phyloP scores from a whole-genome alignment of 2,329 filamentous ascomycete genomes.

The Fusarium vanettenii region DNA sequence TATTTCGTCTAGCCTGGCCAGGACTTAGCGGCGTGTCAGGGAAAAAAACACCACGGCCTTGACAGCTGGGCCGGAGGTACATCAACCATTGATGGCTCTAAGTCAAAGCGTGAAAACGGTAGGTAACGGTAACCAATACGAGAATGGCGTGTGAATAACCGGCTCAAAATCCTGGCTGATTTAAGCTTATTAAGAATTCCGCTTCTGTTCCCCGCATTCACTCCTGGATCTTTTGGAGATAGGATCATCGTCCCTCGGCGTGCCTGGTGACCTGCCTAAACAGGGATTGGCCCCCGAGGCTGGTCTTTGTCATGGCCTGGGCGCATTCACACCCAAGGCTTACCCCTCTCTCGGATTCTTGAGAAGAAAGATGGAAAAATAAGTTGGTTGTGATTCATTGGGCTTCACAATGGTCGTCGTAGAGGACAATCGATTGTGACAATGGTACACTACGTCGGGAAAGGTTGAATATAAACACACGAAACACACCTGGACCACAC shows the following conservation, averaged over 20 bases:
- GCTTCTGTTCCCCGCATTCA: background rate
- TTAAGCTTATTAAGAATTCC: background rate
- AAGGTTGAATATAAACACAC: background rate
- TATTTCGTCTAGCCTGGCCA: background rate
- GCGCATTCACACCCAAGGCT: background rate
- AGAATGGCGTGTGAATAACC: background rate
- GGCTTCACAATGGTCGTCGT: background rate
- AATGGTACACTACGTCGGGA: background rate
- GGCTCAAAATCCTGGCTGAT: background rate
- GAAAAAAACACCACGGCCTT: background rate
- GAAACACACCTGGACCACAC: background rate
- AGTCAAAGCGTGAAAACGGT: background rate
- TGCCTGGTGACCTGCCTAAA: slow-evolving; percentile 2
- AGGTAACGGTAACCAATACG: background rate
- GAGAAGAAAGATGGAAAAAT: background rate
- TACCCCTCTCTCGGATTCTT: slow-evolving; percentile 2
- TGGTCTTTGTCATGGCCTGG: background rate
- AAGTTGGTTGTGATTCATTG: background rate
- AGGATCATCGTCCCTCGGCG: background rate
- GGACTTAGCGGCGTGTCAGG: background rate
- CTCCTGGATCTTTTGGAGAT: background rate
- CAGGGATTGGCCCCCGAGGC: background rate
- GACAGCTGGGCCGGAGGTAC: background rate
- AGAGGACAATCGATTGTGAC: background rate
- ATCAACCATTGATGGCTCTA: background rate